Evolutionary conservation across 257 asterid genomes (phyloP), one percentile per base, ranked within the genome.

Genomic region (Solanum rostratum): DNA sequence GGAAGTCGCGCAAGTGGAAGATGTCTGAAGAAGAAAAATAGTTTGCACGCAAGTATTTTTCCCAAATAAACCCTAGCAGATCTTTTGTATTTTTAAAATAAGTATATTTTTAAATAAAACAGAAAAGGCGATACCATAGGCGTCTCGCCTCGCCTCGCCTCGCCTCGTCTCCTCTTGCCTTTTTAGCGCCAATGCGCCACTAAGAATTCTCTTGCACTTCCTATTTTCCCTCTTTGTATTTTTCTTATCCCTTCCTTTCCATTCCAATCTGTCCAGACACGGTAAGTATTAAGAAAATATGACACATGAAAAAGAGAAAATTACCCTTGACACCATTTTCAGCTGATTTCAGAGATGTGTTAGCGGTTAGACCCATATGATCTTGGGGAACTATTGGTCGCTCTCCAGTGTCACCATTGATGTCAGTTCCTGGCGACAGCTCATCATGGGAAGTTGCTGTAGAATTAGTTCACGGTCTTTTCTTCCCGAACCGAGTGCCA

Each of bases 371-470:
- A 65, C 73, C 73, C 45, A 29, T 29, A 65, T 14, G 19, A 65
- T 65, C 81, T 5, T 76, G 22, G 71, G 53, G 84, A 80, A 24
- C 60, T 54, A 50, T 33, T 79, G 60, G 29, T 45, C 19, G 45
- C 79, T 33, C 60, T 83, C 39, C 54, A 50, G 22, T 55, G 62
- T 41, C 84, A 83, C 37, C 81, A 74, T 86, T 81, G 19, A 66
- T 57, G 50, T 27, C 65, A 49, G 10, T 63, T 19, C 19, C 24
- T 20, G 30, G 85, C 79, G 11, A 30, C 15, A 86, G 76, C 84
- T 86, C 85, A 41, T 71, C 85, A 41, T 24, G 80, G 24, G 84
- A 52, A 66, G 80, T 62, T 37, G 69, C 29, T 37, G 57, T 88
- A 37, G 33, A 83, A 68, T 76, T 39, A 78, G 39, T 71, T 84